Base-by-base conservation (phyloP, 2,329 filamentous ascomycete genomes). In the Talaromyces sp. region DNA sequence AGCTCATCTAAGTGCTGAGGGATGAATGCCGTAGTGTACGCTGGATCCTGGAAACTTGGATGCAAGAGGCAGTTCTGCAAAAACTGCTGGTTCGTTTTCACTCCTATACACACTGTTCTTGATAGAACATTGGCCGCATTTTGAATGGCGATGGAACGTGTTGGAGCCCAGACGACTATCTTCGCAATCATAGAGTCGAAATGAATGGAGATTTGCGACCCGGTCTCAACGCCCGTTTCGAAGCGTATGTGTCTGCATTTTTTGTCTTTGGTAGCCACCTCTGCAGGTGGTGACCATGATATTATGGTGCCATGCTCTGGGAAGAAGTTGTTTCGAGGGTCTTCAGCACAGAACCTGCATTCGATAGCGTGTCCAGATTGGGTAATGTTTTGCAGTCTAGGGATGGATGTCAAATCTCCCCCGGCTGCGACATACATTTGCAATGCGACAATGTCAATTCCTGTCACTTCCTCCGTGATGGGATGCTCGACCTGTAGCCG, bases 61-160 rank as follows among this genome's bases (percentile, higher is more conserved):
- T 68, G 65, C 27, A 66, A 31, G 5, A 72, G 61, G 48, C 65
- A 71, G 3, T 63, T 61, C 51, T 70, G 70, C 38, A 73, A 62
- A 41, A 72, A 70, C 1, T 69, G 63, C 50, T 72, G 70, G 54
- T 73, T 73, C 2, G 70, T 73, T 38, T 65, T 69, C 19, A 90
- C 89, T 76, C 90, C 88, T 83, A 90, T 88, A 67, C 90, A 90
- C 74, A 85, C 71, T 0, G 74, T 76, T 14, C 74, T 61, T 0
- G 70, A 65, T 1, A 77, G 65, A 1, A 73, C 67, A 4, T 65
- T 61, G 6, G 51, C 64, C 71, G 76, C 75, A 53, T 73, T 75
- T 32, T 70, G 64, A 14, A 76, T 72, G 0, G 76, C 75, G 12
- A 72, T 56, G 0, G 65, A 57, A 12, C 75, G 64, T 1, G 69